Conservation (phyloP, 176 grass and related monocot genomes). For the Melocanna baccifera region DNA sequence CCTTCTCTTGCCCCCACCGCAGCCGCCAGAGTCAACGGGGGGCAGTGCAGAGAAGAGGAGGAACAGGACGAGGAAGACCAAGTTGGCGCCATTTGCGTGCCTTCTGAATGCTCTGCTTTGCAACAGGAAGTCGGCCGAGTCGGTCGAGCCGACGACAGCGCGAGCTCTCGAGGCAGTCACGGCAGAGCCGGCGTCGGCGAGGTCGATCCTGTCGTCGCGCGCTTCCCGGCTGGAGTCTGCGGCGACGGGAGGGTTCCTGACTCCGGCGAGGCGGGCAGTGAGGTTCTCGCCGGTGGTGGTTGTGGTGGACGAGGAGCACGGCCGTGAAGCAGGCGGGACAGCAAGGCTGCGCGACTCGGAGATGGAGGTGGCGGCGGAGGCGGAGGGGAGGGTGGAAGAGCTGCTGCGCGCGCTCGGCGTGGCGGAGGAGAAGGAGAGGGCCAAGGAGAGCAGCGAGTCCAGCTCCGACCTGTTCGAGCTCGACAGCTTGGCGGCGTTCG, state of each 20-base stretch:
- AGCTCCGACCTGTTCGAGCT: conserved; percentile 90
- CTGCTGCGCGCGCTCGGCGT: conserved; percentile 43
- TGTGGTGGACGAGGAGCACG: conserved; percentile 50
- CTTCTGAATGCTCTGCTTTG: conserved; percentile 35
- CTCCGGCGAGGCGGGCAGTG: conserved; percentile 58
- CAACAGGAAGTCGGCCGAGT: conserved; percentile 34
- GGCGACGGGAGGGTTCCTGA: conserved; percentile 15
- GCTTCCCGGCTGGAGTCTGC: conserved; percentile 32
- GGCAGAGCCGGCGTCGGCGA: conserved; percentile 27
- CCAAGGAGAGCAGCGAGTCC: conserved; percentile 65
- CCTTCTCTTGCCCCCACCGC: conserved; percentile 13
- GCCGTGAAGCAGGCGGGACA: conserved; percentile 14
- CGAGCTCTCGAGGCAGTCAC: not conserved
- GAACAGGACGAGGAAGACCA: conserved; percentile 3
- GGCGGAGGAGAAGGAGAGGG: conserved; percentile 47
- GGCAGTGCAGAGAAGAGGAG: not conserved
- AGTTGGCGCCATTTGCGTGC: conserved; percentile 42
- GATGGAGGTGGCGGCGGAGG: not conserved
- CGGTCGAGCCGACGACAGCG: not conserved
- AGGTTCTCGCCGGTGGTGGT: conserved; percentile 64
- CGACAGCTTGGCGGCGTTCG: conserved; percentile 31
- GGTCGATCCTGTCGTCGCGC: conserved; percentile 58
- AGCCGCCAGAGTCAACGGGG: not conserved
- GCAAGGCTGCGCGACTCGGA: conserved; percentile 14
- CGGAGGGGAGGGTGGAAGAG: conserved; percentile 52